Base-by-base conservation (phyloP, 108 stramenopile species). In the Epithemia pelagica region DNA sequence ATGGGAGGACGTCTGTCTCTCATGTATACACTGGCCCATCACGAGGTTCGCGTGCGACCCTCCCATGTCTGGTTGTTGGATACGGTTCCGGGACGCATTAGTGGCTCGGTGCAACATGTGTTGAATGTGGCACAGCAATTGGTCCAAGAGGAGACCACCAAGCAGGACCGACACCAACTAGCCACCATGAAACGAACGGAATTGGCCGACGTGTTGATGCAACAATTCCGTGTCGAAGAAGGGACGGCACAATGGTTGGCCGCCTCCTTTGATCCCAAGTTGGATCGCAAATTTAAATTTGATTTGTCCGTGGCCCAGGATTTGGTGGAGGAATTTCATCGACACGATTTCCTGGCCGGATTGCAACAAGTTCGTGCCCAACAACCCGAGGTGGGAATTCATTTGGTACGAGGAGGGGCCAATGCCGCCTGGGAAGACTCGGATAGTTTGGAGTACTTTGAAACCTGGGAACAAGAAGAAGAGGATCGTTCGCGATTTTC, bases 1-100 rank as follows among this genome's bases (percentile, higher is more conserved):
- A 74, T 85, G 37, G 94, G 94, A 30, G 94, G 94, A 1, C 71
- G 91, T 21, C 64, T 91, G 18, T 85, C 91, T 0, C 62, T 95
- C 65, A 76, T 87, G 32, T 91, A 87, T 70, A 59, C 85, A 0
- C 15, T 54, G 15, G 3, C 72, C 19, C 1, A 21, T 0, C 27
- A 32, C 26, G 30, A 53, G 22, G 31, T 32, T 52, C 10, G 31
- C 28, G 62, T 28, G 52, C 59, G 32, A 30, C 55, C 22, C 18
- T 59, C 52, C 32, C 66, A 19, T n/a, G 26, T 63, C 18, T 86
- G 87, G 84, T 67, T 91, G n/a, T 62, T 92, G 52, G 94, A 95
- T 74, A 81, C 85, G 7, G 88, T 87, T 18, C 90, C 90, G 0
- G 90, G 90, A 20, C 26, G 60, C 60, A 73, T 77, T 28, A 72